These are phyloP conservation scores for Backusella luteola DNA, from an alignment of 192 early-diverging fungal genomes.

Conservation along the genomic window DNA sequence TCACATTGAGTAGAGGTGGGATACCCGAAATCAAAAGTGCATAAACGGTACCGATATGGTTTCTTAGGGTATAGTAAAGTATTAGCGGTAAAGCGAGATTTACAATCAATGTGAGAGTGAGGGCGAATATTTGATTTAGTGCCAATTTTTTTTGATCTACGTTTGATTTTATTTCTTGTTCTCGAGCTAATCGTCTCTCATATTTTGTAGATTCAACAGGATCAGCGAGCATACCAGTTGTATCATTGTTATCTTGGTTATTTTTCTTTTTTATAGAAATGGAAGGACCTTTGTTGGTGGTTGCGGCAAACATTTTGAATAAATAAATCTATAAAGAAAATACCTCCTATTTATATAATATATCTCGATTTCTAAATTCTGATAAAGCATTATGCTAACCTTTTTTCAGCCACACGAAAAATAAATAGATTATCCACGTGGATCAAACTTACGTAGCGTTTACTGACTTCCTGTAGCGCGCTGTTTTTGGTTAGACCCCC, in stretches of 20 bases:
- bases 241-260: background rate
- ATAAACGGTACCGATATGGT: background rate
- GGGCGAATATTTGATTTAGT: background rate
- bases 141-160: background rate
- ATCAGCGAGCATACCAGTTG: background rate
- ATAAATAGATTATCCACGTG: background rate
- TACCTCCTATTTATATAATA: no score
- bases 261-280: background rate
- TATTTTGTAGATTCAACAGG: background rate
- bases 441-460: background rate
- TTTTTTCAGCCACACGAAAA: background rate
- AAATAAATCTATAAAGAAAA: background rate
- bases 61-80: background rate
- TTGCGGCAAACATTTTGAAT: background rate
- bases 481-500: background rate
- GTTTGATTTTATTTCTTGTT: background rate
- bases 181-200: background rate
- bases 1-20: background rate
- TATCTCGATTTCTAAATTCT: no score
- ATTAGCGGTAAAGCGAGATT: background rate
- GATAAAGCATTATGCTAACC: background rate
- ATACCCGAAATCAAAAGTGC: background rate
- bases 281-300: background rate
- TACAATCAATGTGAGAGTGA: background rate
- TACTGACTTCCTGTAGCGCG: background rate